Conservation (phyloP, 2,329 filamentous ascomycete genomes). For the Arachnomyces sp. region DNA sequence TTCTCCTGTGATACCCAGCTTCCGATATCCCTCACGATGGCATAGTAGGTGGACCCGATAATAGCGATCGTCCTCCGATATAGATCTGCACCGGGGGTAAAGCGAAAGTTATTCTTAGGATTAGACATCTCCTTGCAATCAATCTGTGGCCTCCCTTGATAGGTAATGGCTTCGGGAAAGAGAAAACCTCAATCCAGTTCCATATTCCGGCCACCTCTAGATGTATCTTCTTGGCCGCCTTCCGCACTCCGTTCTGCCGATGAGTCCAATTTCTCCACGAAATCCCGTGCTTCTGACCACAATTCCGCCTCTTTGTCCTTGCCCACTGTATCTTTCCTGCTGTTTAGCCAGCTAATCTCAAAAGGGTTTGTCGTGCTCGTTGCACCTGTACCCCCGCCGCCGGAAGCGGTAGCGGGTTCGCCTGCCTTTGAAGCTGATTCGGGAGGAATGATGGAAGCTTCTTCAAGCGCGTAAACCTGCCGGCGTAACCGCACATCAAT, state of each 20-base stretch:
- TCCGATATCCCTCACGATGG: too few relatives aligned
- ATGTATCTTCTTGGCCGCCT: conserved; percentile 10
- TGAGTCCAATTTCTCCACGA: conserved; percentile 41
- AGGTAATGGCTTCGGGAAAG: neutral
- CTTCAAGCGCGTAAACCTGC: conserved; percentile 72
- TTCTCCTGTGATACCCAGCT: too few relatives aligned
- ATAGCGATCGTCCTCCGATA: too few relatives aligned
- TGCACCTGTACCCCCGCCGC: conserved; percentile 17
- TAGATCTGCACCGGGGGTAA: too few relatives aligned
- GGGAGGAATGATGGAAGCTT: conserved; percentile 63
- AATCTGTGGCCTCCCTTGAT: neutral
- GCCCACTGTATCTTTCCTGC: conserved; percentile 71
- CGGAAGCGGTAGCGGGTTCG: conserved; percentile 22
- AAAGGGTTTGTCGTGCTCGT: conserved; percentile 45
- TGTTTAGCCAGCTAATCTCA: conserved; percentile 86
- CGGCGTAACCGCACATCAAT: conserved; percentile 68
- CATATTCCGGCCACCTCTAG: conserved; percentile 25
- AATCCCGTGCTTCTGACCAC: conserved; percentile 55
- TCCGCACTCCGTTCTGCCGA: conserved; percentile 6
- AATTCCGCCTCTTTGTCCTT: conserved; percentile 78
- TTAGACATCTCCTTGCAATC: too few relatives aligned
- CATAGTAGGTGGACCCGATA: too few relatives aligned
- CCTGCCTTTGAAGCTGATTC: conserved; percentile 29
- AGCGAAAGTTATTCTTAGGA: too few relatives aligned
- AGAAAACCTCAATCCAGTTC: conserved; percentile 27